A percentile compares a stretch with the other conserved stretches of the same genome.
Evolutionary conservation across 1,284 basidiomycete species (phyloP).

Genomic region (Ganoderma sinense): DNA sequence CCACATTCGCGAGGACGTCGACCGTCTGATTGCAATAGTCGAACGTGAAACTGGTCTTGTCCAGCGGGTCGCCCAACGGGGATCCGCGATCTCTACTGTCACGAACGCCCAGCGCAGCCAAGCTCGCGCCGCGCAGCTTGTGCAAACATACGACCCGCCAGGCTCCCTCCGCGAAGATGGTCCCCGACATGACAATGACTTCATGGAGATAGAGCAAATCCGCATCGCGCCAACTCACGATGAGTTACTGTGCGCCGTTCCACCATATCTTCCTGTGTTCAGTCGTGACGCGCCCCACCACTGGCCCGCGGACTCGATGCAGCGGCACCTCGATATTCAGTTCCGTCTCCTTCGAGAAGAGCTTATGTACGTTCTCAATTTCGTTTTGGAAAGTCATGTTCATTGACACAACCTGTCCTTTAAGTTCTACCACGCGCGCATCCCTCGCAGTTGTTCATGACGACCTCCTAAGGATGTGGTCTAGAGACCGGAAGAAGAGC

Average conservation of each 20-base stretch:
- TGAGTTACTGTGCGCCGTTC: slow-evolving; percentile 41
- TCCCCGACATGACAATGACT: slow-evolving; percentile 53
- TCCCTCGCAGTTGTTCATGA: slow-evolving; percentile 47
- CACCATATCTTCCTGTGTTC: slow-evolving; percentile 47
- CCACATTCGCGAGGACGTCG: slow-evolving; percentile 49
- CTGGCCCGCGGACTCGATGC: slow-evolving; percentile 40
- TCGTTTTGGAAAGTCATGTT: background rate
- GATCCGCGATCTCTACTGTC: slow-evolving; percentile 42
- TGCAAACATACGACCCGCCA: slow-evolving; percentile 37
- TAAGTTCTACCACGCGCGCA: slow-evolving; percentile 57
- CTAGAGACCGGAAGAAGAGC: background rate
- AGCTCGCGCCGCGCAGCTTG: slow-evolving; percentile 32
- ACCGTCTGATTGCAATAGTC: slow-evolving; percentile 55
- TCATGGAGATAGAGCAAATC: slow-evolving; percentile 42
- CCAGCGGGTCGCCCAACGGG: slow-evolving; percentile 34
- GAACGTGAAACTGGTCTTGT: slow-evolving; percentile 45
- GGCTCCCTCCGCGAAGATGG: slow-evolving; percentile 51
- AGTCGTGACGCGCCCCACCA: slow-evolving; percentile 50
- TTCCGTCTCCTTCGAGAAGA: slow-evolving; percentile 52
- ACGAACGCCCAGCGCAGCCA: slow-evolving; percentile 29
- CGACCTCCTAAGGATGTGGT: slow-evolving; percentile 40
- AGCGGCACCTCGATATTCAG: slow-evolving; percentile 48
- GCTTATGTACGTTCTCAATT: slow-evolving; percentile 38
- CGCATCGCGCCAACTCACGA: slow-evolving; percentile 46
- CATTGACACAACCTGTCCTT: background rate